Base-by-base conservation (phyloP, 257 asterid genomes). In the Catharanthus roseus region DNA sequence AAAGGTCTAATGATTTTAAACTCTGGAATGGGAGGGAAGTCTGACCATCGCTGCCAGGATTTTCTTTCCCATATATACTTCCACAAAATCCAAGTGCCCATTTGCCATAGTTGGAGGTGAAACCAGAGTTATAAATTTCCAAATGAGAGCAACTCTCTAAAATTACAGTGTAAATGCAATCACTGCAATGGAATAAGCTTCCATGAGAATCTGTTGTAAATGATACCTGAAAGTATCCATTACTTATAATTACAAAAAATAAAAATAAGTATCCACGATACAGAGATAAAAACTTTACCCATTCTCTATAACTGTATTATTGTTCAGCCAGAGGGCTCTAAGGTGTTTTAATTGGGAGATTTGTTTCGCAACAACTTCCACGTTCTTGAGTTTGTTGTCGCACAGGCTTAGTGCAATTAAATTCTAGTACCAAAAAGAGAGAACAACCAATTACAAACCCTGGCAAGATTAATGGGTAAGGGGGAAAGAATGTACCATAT, bases 51-150 rank as follows among this genome's bases (percentile, higher is more conserved):
- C 38, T 75, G 44, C 85, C 95, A 51, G 95, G 92, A 74, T 82
- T 84, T 76, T 86, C 95, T 51, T 81, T 78, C 69, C 77, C 86
- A 66, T 80, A 84, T 58, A 88, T 72, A 72, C 96, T 96, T 80
- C 95, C 99, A 86, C 96, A 91, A 81, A 91, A 91, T 58, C 97
- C 96, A 60, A 95, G 82, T 29, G 97, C 97, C 96, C 97, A 95
- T 77, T 77, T 79, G 26, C 96, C 96, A 80, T 84, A 89, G 51
- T 81, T 85, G 16, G 80, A 74, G 57, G 96, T 95, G 83, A 91
- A 91, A 61, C 58, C 76, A 49, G 97, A 91, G 78, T 89, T 89
- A 74, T 82, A 88, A 67, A 95, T 86, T 77, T 95, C 99, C 80
- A 95, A 69, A 45, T 61, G 68, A 33, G 89, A 87, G 80, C 91